Evolutionary conservation across 768 basidiomycete species (phyloP).

Genomic region (Punctularia strigosozonata): DNA sequence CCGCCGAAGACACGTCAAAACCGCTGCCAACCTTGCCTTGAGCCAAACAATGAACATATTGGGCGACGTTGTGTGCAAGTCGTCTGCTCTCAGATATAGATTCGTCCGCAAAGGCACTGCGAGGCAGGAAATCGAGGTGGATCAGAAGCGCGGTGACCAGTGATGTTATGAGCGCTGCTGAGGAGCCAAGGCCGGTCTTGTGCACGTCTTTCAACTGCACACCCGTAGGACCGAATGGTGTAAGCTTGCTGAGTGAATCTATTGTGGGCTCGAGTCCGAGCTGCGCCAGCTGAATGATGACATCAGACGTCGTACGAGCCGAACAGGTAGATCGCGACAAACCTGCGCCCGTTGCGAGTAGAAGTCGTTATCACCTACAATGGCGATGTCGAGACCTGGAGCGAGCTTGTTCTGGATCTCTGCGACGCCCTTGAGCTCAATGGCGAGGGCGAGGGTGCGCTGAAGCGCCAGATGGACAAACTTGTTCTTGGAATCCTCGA

Average conservation of each 20-base stretch:
- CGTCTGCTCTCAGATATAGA: constrained; percentile 29
- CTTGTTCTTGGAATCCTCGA: constrained; percentile 53
- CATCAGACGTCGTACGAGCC: too few species aligned
- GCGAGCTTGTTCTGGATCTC: constrained; percentile 30
- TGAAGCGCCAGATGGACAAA: constrained; percentile 89
- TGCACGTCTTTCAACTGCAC: constrained; percentile 73
- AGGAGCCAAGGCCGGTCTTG: constrained; percentile 97
- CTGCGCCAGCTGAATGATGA: constrained; percentile 55
- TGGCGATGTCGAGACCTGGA: constrained; percentile 59
- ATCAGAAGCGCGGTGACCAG: constrained; percentile 78
- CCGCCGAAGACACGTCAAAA: constrained; percentile 91
- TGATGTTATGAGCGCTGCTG: constrained; percentile 93
- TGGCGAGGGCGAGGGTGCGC: constrained; percentile 56
- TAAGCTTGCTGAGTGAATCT: constrained; percentile 52
- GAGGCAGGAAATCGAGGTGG: constrained; percentile 54
- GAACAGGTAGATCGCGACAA: too few species aligned
- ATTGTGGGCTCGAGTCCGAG: constrained; percentile 51
- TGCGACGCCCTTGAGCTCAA: constrained; percentile 41
- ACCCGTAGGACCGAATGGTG: constrained; percentile 64
- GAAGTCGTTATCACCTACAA: constrained; percentile 94
- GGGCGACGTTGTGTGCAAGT: constrained; percentile 85
- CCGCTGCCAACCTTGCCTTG: constrained; percentile 98
- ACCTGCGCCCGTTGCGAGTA: constrained; percentile 91
- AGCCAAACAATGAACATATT: constrained; percentile 90
- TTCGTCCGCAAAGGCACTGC: constrained; percentile 28